phyloP scores from a whole-genome alignment of 2,329 filamentous ascomycete species.

The Pleoardoris graminearum region DNA sequence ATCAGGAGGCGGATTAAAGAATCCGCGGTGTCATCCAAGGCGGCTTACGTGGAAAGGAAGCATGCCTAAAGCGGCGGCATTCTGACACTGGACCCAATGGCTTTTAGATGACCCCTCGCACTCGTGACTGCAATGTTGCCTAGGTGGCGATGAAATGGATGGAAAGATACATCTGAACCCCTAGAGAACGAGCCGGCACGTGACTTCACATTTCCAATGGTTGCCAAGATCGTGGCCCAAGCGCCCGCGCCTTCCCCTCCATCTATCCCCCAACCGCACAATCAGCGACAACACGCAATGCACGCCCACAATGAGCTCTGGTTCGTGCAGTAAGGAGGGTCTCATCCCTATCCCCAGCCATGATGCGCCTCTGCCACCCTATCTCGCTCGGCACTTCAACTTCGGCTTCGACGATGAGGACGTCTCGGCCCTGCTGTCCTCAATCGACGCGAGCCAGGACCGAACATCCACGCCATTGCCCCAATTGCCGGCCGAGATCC shows the following conservation, averaged over 20 bases:
- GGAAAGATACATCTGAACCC: background rate
- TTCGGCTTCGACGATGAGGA: constrained; percentile 34
- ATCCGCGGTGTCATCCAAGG: too few relatives aligned
- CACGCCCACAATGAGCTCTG: background rate
- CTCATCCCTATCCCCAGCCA: background rate
- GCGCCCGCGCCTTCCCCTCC: constrained; percentile 2
- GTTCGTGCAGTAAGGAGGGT: background rate
- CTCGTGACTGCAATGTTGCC: too few relatives aligned
- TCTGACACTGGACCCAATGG: too few relatives aligned
- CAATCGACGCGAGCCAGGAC: constrained; percentile 36
- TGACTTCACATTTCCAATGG: background rate
- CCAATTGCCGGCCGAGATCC: constrained; percentile 37
- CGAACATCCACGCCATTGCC: constrained; percentile 7
- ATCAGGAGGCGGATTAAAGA: too few relatives aligned
- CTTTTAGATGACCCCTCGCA: too few relatives aligned
- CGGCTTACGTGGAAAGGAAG: too few relatives aligned
- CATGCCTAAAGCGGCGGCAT: too few relatives aligned
- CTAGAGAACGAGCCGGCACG: too few relatives aligned
- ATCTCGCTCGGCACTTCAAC: constrained; percentile 25
- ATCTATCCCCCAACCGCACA: background rate
- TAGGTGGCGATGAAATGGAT: too few relatives aligned
- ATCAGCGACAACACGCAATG: background rate
- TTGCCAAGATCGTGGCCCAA: constrained; percentile 2
- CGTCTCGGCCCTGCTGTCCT: constrained; percentile 28
- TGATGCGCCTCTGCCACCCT: constrained; percentile 20